phyloP scores from a whole-genome alignment of 1,284 basidiomycete species.

The Ceratobasidium sp. region DNA sequence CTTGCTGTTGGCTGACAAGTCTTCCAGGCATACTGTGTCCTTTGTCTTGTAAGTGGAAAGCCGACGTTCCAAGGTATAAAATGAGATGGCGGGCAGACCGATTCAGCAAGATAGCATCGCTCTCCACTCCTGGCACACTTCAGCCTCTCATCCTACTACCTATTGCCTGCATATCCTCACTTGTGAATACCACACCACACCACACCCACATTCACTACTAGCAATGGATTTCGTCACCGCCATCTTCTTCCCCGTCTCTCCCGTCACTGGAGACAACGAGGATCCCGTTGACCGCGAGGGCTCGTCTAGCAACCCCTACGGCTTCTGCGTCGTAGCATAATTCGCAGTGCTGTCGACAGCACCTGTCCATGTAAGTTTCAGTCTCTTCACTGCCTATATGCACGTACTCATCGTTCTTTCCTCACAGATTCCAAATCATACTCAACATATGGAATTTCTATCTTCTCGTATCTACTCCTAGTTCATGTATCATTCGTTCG shows the following conservation, averaged over 20 bases:
- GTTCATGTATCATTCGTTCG: background rate
- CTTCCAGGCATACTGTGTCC: background rate
- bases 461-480: background rate
- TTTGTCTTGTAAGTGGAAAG: conserved; percentile 6
- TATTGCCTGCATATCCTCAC: background rate
- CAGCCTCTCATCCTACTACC: conserved; percentile 10
- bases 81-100: background rate
- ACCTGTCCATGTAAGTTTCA: conserved; percentile 7
- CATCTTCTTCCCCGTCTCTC: conserved; percentile 17
- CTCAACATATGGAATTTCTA: too few species aligned
- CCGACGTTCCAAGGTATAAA: background rate
- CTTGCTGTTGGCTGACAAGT: background rate
- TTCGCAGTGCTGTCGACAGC: background rate
- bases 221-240: conserved; percentile 26
- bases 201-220: conserved; percentile 7
- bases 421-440: background rate
- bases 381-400: background rate
- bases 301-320: background rate
- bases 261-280: conserved; percentile 10
- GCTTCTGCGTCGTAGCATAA: conserved; percentile 28
- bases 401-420: background rate
- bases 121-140: conserved; percentile 25
- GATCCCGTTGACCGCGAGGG: conserved; percentile 16
- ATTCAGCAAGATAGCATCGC: conserved; percentile 18
- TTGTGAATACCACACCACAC: background rate